Evolutionary conservation across 306 rosid genomes (phyloP), one percentile per base, ranked within the genome.

Genomic region (Luffa acutangula): DNA sequence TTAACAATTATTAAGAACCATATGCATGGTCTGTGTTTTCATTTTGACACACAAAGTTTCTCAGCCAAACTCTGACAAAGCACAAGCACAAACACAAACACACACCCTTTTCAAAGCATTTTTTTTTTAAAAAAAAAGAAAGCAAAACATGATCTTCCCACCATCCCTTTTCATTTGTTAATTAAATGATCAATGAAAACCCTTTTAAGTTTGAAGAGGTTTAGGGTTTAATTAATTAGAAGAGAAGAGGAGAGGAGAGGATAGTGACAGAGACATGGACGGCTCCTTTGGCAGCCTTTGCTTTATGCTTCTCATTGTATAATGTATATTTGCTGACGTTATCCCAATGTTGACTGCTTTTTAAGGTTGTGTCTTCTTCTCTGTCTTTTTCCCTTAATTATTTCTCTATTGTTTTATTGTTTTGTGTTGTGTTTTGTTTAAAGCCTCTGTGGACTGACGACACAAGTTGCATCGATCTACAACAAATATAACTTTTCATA

Each of bases 281-380:
- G 76, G 57, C 76, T 31, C 36, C 76, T 45, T 71, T 71, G 39
- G 76, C 76, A 71, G 76, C 41, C 76, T 71, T 71, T 71, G 76
- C 76, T 63, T 39, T 25, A 25, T 25, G 18, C 18, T 9, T 14
- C 70, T 60, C 41, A 34, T 3, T 59, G 6, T 9, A 51, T 4
- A 51, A 51, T 4, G n/a, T 54, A n/a, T n/a, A 21, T 20, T 42
- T n/a, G 76, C 39, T 70, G 76, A 71, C 76, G 76, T 71, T 45
- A 71, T 46, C 76, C 76, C 76, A 71, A 20, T 57, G 56, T 71
- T 71, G 76, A 71, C 76, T 71, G 76, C 76, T 71, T 71, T 46
- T 69, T 69, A 71, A 71, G 56, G n/a, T 60, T 33, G 15, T 60
- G 18, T 60, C 18, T 33, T 60, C 6, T 60, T 60, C 6, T 59